Evolutionary conservation across 345 rosid species (phyloP), one percentile per base, ranked within the genome.

Genomic region (Leavenworthia alabamica): DNA sequence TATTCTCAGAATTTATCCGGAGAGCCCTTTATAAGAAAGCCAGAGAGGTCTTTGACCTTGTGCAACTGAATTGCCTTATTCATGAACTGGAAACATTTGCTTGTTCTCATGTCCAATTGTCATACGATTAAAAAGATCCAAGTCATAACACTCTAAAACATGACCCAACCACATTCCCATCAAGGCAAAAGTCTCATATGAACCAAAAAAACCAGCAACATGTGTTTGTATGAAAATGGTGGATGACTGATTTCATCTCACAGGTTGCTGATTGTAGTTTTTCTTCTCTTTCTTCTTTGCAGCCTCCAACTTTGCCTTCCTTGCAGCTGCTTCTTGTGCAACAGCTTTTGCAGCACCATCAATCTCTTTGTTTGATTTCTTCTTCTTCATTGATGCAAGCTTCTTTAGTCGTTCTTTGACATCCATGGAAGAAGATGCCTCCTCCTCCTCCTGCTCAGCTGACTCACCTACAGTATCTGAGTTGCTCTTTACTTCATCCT

Each of bases 251-350:
- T 42, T 81, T 72, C 73, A 86, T 77, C 84, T 75, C 53, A 79
- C 85, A 0, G 94, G 83, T 68, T 86, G 96, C 76, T 84, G 91
- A 64, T 84, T 88, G 78, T 85, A 85, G 72, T 85, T 84, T 52
- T 71, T 83, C 86, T 86, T 88, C 77, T 82, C 97, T 66, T 88
- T 88, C 56, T 90, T 90, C 91, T 88, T 86, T 0, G 91, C 89
- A 0, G 85, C 86, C n/a, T n/a, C n/a, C 59, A 88, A 78, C 80
- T 61, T 86, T 16, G 88, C 94, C 64, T 54, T 70, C 74, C 84
- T 81, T 1, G 81, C 84, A 73, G 94, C 89, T 41, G 86, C 91
- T 80, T 90, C 96, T 32, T 56, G 65, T 23, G 94, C 84, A 35
- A 83, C 96, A 42, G 81, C 82, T 54, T 75, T 75, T 22, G 91